These are phyloP conservation scores for Halenospora varia DNA, from an alignment of 495 filamentous ascomycete genomes.

Conservation along the genomic window DNA sequence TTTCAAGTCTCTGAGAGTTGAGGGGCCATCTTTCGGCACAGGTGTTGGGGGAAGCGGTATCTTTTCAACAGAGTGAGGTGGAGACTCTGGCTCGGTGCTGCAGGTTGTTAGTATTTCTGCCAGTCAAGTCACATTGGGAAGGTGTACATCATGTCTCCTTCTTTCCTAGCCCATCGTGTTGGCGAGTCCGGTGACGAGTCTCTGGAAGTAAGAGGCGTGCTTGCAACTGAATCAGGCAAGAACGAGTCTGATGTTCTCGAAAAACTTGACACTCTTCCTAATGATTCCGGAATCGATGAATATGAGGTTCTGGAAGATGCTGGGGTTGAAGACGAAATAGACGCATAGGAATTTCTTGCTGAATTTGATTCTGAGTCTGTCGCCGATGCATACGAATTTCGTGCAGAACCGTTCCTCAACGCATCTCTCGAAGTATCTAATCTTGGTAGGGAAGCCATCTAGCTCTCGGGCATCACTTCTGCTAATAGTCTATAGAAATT, in stretches of 20 bases:
- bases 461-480: neutral
- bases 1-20: constrained; percentile 3
- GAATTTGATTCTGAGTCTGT: constrained; percentile 1
- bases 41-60: neutral
- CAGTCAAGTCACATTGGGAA: neutral
- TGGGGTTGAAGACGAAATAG: neutral
- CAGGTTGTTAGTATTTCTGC: neutral
- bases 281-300: constrained; percentile 3
- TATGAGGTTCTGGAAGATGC: constrained; percentile 3
- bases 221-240: neutral
- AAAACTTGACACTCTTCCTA: constrained; percentile 9
- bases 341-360: constrained; percentile 9
- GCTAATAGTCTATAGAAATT: neutral
- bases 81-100: neutral
- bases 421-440: constrained; percentile 4
- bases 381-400: constrained; percentile 12
- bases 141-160: neutral
- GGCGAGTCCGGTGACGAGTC: constrained; percentile 9
- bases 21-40: constrained; percentile 1
- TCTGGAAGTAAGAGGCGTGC: neutral
- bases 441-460: constrained; percentile 8
- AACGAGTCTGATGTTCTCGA: constrained; percentile 6
- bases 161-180: constrained; percentile 1
- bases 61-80: neutral
- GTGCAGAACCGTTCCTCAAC: neutral